Base-by-base conservation (phyloP, 1,139 yeast species). In the Lodderomyces elongisporus region DNA sequence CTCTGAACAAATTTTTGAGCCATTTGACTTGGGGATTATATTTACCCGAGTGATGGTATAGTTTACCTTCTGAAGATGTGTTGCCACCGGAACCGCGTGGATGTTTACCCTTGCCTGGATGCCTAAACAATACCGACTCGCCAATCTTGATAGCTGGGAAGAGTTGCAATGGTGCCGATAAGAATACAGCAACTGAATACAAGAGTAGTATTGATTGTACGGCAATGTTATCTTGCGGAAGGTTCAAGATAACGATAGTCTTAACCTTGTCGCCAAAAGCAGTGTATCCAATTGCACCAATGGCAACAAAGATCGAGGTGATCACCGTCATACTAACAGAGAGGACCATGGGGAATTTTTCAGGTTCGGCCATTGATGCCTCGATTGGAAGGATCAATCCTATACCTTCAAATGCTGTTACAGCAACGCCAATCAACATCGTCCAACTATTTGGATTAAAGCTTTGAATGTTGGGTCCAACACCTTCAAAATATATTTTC, bases 381-480 rank as follows among this genome's bases (percentile, higher is more conserved):
- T 83, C 87, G 21, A 83, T 81, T 1, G 91, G 93, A 26, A 83
- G 71, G 32, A 83, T 79, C 28, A 83, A 60, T 0, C 93, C 91
- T 41, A 83, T 80, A 1, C 93, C 93, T 59, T 83, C 93, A 49
- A 80, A 83, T 1, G 91, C 79, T 39, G 85, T 82, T 14, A 83
- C 85, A 0, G 89, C 89, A 2, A 84, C 85, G 3, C 93, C 93
- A 38, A 83, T 74, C 43, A 82, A 77, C 62, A 83, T 63, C 2
- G 89, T 74, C 82, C 88, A 83, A 37, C 71, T 61, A 30, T 70
- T 66, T n/a, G 71, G 44, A 51, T 82, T 82, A 51, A 82, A 74
- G 14, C 62, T 58, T 16, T 52, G 52, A 27, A 73, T 64, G 42
- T 67, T 62, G 3, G 75, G 73, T 0, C 78, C 74, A 9, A 68